Evolutionary conservation across 495 filamentous ascomycete species (phyloP), one percentile per base, ranked within the genome.

Genomic region (Amorphotheca resinae): DNA sequence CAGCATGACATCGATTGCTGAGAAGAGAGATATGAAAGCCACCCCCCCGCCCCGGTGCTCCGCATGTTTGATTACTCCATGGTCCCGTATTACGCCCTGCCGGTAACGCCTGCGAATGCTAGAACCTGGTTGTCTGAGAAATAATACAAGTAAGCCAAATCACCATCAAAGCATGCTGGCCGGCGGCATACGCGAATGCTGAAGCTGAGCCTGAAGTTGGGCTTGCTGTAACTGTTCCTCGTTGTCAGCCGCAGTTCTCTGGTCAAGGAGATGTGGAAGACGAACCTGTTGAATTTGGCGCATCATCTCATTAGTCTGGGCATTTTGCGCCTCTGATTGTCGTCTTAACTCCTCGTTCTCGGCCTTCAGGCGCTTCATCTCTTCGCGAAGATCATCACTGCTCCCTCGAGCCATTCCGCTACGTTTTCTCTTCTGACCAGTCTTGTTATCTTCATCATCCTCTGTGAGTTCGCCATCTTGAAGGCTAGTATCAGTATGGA

Each of bases 401-500:
- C 65, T 62, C 36, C 64, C 65, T 12, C 22, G 41, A 23, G 32
- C 43, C 5, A 35, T 28, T 15, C 11, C 38, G 2, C 34, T 31
- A 14, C 52, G 36, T 44, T 55, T 58, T 45, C 52, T 26, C 42
- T 53, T 55, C 41, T 42, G 22, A 8, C 55, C 51, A 0, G 44
- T 18, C 15, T 50, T 43, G 4, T 30, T 32, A 23, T 45, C 49
- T 8, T 37, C 41, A 7, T 50, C 54, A 9, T 56, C 59, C 12
- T 50, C 52, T 5, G 46, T 43, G 5, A 43, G 45, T n/a, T 65
- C 60, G 15, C 56, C 52, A 33, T 61, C 59, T 1, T 62, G 55
- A 4, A 71, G 68, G 22, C 58, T 38, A 26, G 51, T 55, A 36
- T 65, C 61, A 31, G 70, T 65, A 61, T 93, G 88, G 8, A 86